Evolutionary conservation across 208 protist genomes (phyloP), one percentile per base, ranked within the genome.

Genomic region (Porcisia hertigi): DNA sequence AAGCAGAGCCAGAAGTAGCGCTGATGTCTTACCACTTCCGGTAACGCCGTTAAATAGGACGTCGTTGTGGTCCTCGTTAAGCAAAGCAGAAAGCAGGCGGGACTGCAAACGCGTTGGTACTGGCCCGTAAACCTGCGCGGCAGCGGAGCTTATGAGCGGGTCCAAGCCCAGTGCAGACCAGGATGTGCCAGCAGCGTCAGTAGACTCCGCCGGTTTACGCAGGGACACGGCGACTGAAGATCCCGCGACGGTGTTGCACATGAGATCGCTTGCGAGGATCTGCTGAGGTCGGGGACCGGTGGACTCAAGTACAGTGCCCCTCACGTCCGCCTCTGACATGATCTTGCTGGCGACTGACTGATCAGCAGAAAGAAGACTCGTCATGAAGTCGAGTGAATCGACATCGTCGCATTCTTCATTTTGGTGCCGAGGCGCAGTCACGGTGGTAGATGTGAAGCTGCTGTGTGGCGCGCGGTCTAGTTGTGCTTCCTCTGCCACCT

Each of bases 31-130:
- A 14, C 92, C 92, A 73, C 88, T 94, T 23, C 92, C 92, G 0
- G 87, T 95, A 23, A 92, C 89, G 7, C 89, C 90, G 80, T 92
- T 92, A 71, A 96, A 90, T 1, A 96, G 47, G 14, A 96, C 86
- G 49, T 96, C 92, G 80, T 94, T 94, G 83, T 96, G 90, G 73
- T 94, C 92, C 57, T 94, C 92, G 74, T 95, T 67, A 6, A 96
- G 65, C 45, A 96, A 82, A 0, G 89, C 89, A 4, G 89, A 87
- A 54, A 96, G 54, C 9, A 96, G 73, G 34, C 92, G 88, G 11
- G 83, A 73, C 83, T 96, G 92, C 69, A 96, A 66, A 34, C 89
- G 87, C 39, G 92, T 88, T 2, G 92, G 88, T 1, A 67, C 57
- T 4, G 86, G 59, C 20, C 90, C 89, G 66, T 84, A 90, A 58